phyloP scores from a whole-genome alignment of 495 filamentous ascomycete genomes.

The Xylaria scruposa region DNA sequence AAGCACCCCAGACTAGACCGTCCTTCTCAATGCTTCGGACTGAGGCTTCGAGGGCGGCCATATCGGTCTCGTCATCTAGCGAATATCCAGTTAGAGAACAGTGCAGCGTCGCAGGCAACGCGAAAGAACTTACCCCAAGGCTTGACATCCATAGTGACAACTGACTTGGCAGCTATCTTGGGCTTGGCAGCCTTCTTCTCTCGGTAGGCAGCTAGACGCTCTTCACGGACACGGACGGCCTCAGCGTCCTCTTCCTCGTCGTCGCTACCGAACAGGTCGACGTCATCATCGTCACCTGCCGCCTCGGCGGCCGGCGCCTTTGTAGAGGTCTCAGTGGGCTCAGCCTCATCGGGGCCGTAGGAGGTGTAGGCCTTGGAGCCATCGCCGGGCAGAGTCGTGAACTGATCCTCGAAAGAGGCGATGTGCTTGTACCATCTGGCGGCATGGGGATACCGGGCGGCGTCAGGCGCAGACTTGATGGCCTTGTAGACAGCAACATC shows the following conservation, averaged over 20 bases:
- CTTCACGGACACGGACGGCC: conserved; percentile 80
- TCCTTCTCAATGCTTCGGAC: conserved; percentile 91
- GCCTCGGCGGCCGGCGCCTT: conserved; percentile 75
- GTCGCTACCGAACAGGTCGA: conserved; percentile 87
- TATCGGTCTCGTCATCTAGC: conserved; percentile 88
- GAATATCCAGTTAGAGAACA: conserved; percentile 32
- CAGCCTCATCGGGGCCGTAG: conserved; percentile 85
- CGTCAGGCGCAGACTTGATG: conserved; percentile 73
- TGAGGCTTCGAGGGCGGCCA: conserved; percentile 78
- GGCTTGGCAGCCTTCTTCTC: conserved; percentile 94
- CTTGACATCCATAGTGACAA: conserved; percentile 96
- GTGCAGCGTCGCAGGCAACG: neutral
- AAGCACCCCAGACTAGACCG: conserved; percentile 94
- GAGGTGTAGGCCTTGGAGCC: conserved; percentile 83
- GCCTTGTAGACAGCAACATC: conserved; percentile 95
- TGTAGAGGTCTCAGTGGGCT: conserved; percentile 80
- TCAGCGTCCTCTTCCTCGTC: conserved; percentile 94
- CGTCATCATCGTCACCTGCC: conserved; percentile 72
- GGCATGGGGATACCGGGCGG: conserved; percentile 88
- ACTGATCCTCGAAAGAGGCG: conserved; percentile 85
- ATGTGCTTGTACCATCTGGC: conserved; percentile 99
- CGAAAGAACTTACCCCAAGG: conserved; percentile 83
- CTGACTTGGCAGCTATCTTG: conserved; percentile 91
- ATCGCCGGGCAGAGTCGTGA: conserved; percentile 89
- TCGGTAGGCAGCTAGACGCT: conserved; percentile 89